Conservation (phyloP, 139 green algal species). For the Micractinium sp. region DNA sequence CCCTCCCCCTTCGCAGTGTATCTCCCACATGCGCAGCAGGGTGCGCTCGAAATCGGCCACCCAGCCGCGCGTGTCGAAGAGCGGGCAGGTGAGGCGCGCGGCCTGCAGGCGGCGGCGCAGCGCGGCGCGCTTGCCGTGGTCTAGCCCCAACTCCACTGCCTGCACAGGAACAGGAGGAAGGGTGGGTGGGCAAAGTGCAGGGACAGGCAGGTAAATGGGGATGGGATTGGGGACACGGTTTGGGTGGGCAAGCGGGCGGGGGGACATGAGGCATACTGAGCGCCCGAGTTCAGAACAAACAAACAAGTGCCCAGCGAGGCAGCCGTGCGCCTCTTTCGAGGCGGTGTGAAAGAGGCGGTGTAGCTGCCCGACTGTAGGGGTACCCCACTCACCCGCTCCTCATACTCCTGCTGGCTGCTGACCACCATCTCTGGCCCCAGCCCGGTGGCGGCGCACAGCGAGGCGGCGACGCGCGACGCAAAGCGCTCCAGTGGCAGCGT, state of each 20-base stretch:
- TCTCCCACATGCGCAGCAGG: constrained; percentile 83
- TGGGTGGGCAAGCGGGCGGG: neutral
- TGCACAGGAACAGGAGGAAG: neutral
- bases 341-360: too few relatives aligned
- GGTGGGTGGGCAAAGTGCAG: too few relatives aligned
- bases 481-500: constrained; percentile 90
- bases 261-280: neutral
- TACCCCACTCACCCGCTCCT: constrained; percentile 52
- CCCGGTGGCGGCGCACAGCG: constrained; percentile 77
- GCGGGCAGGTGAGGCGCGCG: constrained; percentile 66
- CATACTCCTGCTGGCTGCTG: constrained; percentile 69
- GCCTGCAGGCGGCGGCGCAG: constrained; percentile 66
- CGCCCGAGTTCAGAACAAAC: too few relatives aligned
- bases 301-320: neutral
- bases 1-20: constrained; percentile 71
- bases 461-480: constrained; percentile 85
- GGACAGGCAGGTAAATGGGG: neutral
- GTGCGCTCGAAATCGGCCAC: constrained; percentile 82
- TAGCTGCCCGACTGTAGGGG: too few relatives aligned
- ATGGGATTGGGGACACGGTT: too few relatives aligned
- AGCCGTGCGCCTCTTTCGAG: neutral
- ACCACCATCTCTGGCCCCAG: constrained; percentile 82
- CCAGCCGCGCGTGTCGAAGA: constrained; percentile 88
- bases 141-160: constrained; percentile 74
- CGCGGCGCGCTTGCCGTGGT: constrained; percentile 56